Evolutionary conservation across 805 yeast genomes (phyloP), one percentile per base, ranked within the genome.

Genomic region (Diddensiella transvaalensis): DNA sequence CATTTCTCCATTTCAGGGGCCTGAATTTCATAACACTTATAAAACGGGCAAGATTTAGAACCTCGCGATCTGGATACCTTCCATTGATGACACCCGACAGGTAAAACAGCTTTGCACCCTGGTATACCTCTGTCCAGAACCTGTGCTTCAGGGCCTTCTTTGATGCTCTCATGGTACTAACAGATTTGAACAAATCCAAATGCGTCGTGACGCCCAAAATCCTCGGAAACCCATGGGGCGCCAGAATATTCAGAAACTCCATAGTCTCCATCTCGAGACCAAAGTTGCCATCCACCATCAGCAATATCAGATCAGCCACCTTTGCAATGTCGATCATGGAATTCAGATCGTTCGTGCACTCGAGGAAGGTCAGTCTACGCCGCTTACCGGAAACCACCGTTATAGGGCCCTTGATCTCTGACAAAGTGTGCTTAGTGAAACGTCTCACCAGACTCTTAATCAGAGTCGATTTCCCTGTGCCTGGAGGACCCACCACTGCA

Each of bases 231-330:
- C 99, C 99, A 67, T 93, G 99, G 63, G 91, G 97, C 60, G 93
- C 96, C 2, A 96, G 95, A 56, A 93, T 79, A 62, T 93, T 95
- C 54, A 93, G 74, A 62, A 93, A 93, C 69, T 93, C 99, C 98
- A 93, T 95, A 5, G 99, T 93, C 69, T 93, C 99, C 99, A 93
- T 93, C 72, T 93, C 99, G 51, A 93, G 81, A 4, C 99, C 99
- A 65, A 88, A 93, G 66, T 93, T 93, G 50, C 99, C 98, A 71
- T 93, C 99, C 51, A 93, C 81, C 76, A 93, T 70, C 52, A 93
- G 66, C 42, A 93, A 73, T 6, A 95, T 96, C 53, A 93, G 74
- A 67, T 93, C 99, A 0, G 98, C 96, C 49, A 90, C 82, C 62
- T 93, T 93, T 22, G 98, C 96, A 33, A 93, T 80, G 69, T 93